Conservation (phyloP, 345 rosid genomes). For the Dipteronia sinensis region DNA sequence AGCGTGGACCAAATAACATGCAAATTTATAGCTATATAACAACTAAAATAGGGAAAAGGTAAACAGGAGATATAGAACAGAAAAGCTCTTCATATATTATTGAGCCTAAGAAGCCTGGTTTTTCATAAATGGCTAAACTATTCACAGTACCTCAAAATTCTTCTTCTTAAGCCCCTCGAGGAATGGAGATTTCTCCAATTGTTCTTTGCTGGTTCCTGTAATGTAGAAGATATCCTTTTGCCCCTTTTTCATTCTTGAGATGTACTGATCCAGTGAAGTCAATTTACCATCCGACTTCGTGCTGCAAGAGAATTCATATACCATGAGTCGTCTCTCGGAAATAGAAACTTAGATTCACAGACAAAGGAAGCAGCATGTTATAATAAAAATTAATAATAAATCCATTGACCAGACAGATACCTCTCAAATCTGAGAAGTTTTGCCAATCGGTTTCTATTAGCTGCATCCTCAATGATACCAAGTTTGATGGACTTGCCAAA, state of each 20-base stretch:
- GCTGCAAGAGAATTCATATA: constrained; percentile 43
- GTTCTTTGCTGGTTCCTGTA: constrained; percentile 94
- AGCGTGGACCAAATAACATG: neutral
- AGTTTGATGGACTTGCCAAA: constrained; percentile 97
- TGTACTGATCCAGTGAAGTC: constrained; percentile 94
- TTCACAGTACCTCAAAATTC: constrained; percentile 68
- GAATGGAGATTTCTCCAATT: constrained; percentile 92
- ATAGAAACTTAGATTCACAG: neutral
- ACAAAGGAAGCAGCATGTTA: neutral
- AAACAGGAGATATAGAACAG: neutral
- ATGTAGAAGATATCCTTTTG: constrained; percentile 95
- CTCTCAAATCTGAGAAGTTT: constrained; percentile 93
- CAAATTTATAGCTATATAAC: neutral
- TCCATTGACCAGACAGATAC: constrained; percentile 31
- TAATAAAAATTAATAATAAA: neutral
- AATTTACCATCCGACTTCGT: constrained; percentile 89
- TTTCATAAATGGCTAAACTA: neutral
- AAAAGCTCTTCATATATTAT: neutral
- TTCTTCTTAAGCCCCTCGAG: constrained; percentile 95
- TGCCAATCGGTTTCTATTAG: constrained; percentile 91
- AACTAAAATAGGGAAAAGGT: neutral
- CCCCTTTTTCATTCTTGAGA: constrained; percentile 83
- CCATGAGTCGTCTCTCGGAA: neutral
- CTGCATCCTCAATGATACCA: constrained; percentile 92
- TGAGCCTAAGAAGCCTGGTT: neutral